Conservation (phyloP, 2,329 filamentous ascomycete species). For the Colletotrichum australisinense region DNA sequence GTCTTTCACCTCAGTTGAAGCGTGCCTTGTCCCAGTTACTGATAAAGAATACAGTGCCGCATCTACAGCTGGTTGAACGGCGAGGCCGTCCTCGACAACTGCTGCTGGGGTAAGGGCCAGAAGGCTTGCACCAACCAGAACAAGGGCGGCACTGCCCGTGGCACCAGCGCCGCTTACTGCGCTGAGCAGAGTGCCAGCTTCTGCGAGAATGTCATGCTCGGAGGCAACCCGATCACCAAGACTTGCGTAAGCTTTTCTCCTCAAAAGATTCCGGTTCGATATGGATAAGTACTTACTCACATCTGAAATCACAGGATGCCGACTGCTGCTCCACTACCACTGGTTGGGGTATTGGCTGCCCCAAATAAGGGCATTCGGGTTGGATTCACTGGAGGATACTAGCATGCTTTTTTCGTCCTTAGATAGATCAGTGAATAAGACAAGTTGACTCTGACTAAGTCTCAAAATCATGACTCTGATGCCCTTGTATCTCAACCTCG, state of each 20-base stretch:
- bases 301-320: background rate
- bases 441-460: too few species aligned
- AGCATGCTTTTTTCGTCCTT: too few species aligned
- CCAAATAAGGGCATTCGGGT: background rate
- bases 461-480: too few species aligned
- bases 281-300: background rate
- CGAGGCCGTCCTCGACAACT: slow-evolving; percentile 8
- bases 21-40: background rate
- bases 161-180: slow-evolving; percentile 1
- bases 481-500: too few species aligned
- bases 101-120: slow-evolving; percentile 15
- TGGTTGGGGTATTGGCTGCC: background rate
- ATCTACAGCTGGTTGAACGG: slow-evolving; percentile 4
- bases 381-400: too few species aligned
- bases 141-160: slow-evolving; percentile 1
- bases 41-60: background rate
- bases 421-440: too few species aligned
- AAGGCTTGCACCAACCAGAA: slow-evolving; percentile 19
- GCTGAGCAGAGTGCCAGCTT: slow-evolving; percentile 11
- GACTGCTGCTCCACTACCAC: slow-evolving; percentile 3
- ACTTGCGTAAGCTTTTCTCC: background rate
- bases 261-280: too few species aligned
- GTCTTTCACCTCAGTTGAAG: too few species aligned
- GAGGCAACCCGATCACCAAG: background rate
- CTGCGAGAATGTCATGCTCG: slow-evolving; percentile 10